Conservation (phyloP, 106 monocot species). For the Vanilla planifolia region DNA sequence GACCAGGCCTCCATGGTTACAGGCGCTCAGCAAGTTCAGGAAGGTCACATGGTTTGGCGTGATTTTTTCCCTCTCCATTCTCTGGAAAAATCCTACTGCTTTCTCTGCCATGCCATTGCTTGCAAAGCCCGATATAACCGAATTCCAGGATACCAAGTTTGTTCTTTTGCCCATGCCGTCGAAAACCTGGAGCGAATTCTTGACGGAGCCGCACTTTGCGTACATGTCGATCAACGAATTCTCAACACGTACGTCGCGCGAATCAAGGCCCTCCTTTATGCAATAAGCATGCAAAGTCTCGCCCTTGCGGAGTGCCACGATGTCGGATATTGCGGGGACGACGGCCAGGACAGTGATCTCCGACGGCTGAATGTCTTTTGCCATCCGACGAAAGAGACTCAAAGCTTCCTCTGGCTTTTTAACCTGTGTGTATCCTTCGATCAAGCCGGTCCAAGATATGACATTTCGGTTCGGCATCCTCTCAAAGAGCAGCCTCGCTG, state of each 20-base stretch:
- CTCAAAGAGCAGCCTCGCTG: constrained; percentile 34
- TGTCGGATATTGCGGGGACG: constrained; percentile 42
- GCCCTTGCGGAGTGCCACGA: constrained; percentile 20
- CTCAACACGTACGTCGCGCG: constrained; percentile 39
- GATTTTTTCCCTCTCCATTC: constrained; percentile 26
- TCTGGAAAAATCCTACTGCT: constrained; percentile 27
- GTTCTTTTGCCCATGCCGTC: constrained; percentile 22
- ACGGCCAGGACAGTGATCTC: constrained; percentile 60
- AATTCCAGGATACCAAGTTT: constrained; percentile 74
- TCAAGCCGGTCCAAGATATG: constrained; percentile 65
- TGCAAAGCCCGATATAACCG: constrained; percentile 52
- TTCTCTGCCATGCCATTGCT: constrained; percentile 55
- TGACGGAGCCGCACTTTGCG: constrained; percentile 49
- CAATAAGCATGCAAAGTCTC: constrained; percentile 40
- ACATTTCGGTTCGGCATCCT: constrained; percentile 43
- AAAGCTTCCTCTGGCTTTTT: constrained; percentile 21
- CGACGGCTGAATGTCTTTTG: constrained; percentile 24
- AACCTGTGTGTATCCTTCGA: constrained; percentile 51
- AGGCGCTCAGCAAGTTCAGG: constrained; percentile 52
- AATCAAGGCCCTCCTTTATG: constrained; percentile 23
- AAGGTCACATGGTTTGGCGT: constrained; percentile 54
- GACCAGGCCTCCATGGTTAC: constrained; percentile 65
- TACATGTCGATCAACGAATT: constrained; percentile 79
- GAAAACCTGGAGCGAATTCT: constrained; percentile 27
- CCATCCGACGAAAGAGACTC: constrained; percentile 41